Base-by-base conservation (phyloP, 2,329 filamentous ascomycete genomes). In the Aspergillus pseudotamarii region DNA sequence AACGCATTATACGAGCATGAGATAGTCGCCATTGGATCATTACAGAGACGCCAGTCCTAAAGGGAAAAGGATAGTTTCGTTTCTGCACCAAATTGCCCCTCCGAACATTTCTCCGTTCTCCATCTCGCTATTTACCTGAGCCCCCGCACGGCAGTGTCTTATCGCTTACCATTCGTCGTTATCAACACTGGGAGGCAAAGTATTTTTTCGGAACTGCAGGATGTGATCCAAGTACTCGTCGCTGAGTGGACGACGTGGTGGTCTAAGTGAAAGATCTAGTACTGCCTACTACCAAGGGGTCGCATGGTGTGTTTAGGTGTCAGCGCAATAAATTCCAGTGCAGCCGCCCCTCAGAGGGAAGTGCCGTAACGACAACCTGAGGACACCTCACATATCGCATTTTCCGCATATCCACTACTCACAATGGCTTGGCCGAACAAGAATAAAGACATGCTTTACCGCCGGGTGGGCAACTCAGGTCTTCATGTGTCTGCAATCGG, bases 401-500 rank as follows among this genome's bases (percentile, higher is more conserved):
- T 51, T 51, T 6, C 26, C 16, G 11, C 21, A 4, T 19, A 51
- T 10, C 10, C 26, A n/a, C 16, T 21, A 30, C 10, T 51, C 57
- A 60, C 28, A 57, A 69, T 71, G 69, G 68, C 69, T 12, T 70
- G 65, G 64, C 66, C 68, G 6, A 71, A 70, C 59, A 70, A 71
- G 58, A 72, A 73, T 55, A 68, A 66, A 45, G 78, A 81, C 64
- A 92, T 91, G 90, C 83, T 89, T 70, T 92, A 92, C 77, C 87
- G 90, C 66, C 88, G 88, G 75, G 82, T 92, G 8, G 90, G 90
- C 71, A 86, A 86, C 56, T 90, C 89, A 11, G 90, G 91, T 60
- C 84, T 93, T 23, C 88, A 92, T 76, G 89, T 93, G 41, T 93
- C 90, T 53, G 85, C 88, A 57, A 88, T 93, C 66, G 89, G 88